These are phyloP conservation scores for Thalassiosira oceanica DNA, from an alignment of 352 stramenopile genomes.

Conservation along the genomic window DNA sequence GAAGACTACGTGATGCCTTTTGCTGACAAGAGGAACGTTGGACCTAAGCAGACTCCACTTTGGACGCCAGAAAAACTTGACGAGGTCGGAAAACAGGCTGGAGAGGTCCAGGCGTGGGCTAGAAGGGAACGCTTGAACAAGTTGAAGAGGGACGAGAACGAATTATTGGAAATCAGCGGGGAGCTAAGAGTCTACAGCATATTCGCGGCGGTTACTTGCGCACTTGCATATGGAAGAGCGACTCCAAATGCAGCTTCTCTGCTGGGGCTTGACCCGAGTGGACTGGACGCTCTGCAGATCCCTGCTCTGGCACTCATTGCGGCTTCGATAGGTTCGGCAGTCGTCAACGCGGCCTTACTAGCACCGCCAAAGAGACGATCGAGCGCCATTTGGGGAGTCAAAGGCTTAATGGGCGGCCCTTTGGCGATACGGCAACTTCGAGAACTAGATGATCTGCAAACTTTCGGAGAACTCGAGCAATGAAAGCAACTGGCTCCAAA, in stretches of 20 bases:
- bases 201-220: slow-evolving; percentile 40
- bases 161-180: slow-evolving; percentile 52
- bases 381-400: slow-evolving; percentile 61
- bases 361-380: slow-evolving; percentile 54
- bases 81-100: slow-evolving; percentile 60
- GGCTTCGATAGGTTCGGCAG: slow-evolving; percentile 51
- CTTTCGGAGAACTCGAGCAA: slow-evolving; percentile 50
- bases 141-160: slow-evolving; percentile 68
- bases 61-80: slow-evolving; percentile 74
- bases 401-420: slow-evolving; percentile 69
- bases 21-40: slow-evolving; percentile 70
- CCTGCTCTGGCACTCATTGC: slow-evolving; percentile 48
- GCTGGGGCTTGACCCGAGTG: slow-evolving; percentile 16
- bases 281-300: slow-evolving; percentile 39
- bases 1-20: slow-evolving; percentile 71
- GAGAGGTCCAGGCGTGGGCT: slow-evolving; percentile 59
- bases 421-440: slow-evolving; percentile 54
- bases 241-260: slow-evolving; percentile 39
- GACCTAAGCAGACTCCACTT: slow-evolving; percentile 58
- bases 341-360: slow-evolving; percentile 39
- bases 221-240: slow-evolving; percentile 61
- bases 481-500: background rate
- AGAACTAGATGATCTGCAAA: slow-evolving; percentile 50
- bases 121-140: slow-evolving; percentile 48
- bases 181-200: slow-evolving; percentile 55